These are phyloP conservation scores for Arachis stenosperma DNA, from an alignment of 306 rosid species.

Conservation along the genomic window DNA sequence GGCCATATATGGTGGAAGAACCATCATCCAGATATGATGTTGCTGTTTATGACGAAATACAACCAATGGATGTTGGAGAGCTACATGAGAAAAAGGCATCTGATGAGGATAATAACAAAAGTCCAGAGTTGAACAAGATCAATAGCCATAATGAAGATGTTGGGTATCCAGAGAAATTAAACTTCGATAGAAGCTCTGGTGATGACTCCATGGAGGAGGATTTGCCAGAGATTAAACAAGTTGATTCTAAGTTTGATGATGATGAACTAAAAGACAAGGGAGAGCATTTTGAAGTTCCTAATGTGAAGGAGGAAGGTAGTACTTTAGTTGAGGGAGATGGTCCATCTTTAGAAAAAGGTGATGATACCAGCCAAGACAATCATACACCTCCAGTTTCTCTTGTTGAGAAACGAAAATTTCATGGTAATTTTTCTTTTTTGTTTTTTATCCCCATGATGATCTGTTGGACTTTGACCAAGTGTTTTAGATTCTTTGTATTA, in stretches of 20 bases:
- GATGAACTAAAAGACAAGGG: slow-evolving; percentile 53
- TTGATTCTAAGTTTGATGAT: slow-evolving; percentile 69
- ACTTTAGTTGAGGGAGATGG: slow-evolving; percentile 57
- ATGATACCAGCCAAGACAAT: slow-evolving; percentile 53
- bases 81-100: slow-evolving; percentile 30
- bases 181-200: slow-evolving; percentile 96
- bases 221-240: slow-evolving; percentile 76
- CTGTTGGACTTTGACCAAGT: background rate
- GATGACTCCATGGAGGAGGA: slow-evolving; percentile 99
- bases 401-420: slow-evolving; percentile 80
- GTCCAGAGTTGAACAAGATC: slow-evolving; percentile 35
- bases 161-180: slow-evolving; percentile 79
- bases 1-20: slow-evolving; percentile 95
- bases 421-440: slow-evolving; percentile 57
- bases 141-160: slow-evolving; percentile 27
- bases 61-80: slow-evolving; percentile 44
- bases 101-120: slow-evolving; percentile 38
- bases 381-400: slow-evolving; percentile 48
- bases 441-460: background rate
- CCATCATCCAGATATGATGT: slow-evolving; percentile 82
- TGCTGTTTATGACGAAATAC: slow-evolving; percentile 74
- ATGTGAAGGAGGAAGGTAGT: slow-evolving; percentile 56
- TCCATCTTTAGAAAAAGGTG: slow-evolving; percentile 52
- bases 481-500: background rate
- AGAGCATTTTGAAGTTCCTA: slow-evolving; percentile 54